phyloP scores from a whole-genome alignment of 306 rosid species.

The Prosopis cineraria region DNA sequence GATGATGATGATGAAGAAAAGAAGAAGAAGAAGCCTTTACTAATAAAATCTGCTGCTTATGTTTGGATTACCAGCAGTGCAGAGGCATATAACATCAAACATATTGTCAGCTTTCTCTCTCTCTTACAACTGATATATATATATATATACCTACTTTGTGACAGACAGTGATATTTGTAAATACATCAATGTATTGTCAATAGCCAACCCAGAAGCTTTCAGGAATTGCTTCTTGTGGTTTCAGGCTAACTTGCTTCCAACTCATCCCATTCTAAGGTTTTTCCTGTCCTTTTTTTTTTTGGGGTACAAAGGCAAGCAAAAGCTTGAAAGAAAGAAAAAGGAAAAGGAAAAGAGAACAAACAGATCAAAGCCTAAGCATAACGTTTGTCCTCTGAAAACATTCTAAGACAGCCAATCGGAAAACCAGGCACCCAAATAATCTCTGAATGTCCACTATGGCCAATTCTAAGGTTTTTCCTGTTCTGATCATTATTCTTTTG shows the following conservation, averaged over 20 bases:
- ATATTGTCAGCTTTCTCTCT: neutral
- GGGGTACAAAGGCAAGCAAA: no score
- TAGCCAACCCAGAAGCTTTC: conserved; percentile 24
- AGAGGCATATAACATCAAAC: conserved; percentile 35
- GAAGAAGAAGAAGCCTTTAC: neutral
- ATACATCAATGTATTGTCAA: conserved; percentile 28
- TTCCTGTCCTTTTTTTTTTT: neutral
- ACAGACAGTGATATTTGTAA: conserved; percentile 30
- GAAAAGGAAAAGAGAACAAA: no score
- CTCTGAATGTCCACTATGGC: no score
- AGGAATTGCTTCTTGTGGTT: conserved; percentile 4
- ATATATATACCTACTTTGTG: neutral
- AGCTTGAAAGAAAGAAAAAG: no score
- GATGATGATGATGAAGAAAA: conserved; percentile 5
- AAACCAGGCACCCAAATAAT: no score
- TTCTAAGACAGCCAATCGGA: no score
- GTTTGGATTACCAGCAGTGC: conserved; percentile 28
- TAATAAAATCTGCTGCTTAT: conserved; percentile 33
- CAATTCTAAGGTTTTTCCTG: neutral
- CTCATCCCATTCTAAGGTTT: neutral
- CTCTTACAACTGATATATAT: conserved; percentile 21
- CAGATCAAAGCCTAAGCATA: no score
- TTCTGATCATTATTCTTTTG: no score
- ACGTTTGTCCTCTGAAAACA: no score
- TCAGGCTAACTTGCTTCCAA: neutral